Evolutionary conservation across 2,329 filamentous ascomycete species (phyloP).

Genomic region (Colletotrichum cereale): DNA sequence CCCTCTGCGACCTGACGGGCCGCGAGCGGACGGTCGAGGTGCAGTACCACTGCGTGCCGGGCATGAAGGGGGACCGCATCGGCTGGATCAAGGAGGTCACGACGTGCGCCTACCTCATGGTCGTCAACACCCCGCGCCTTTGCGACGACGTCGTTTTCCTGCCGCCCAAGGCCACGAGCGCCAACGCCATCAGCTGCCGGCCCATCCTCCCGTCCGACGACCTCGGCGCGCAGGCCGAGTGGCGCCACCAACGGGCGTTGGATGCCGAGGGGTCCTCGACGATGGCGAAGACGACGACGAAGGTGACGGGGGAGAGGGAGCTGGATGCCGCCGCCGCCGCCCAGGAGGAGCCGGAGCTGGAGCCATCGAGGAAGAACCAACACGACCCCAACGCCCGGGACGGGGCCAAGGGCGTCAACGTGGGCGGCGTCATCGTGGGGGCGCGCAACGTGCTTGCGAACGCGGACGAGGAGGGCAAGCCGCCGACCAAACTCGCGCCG

Average conservation of each 20-base stretch:
- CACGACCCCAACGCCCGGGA: slow-evolving; percentile 35
- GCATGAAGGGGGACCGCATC: slow-evolving; percentile 79
- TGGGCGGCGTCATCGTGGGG: slow-evolving; percentile 68
- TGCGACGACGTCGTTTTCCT: slow-evolving; percentile 90
- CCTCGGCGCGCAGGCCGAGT: slow-evolving; percentile 47
- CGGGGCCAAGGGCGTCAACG: slow-evolving; percentile 50
- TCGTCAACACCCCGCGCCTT: slow-evolving; percentile 88
- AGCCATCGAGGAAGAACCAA: slow-evolving; percentile 7
- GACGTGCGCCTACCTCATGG: slow-evolving; percentile 93
- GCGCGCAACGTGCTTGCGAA: slow-evolving; percentile 62
- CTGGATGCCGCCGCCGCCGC: slow-evolving; percentile 1
- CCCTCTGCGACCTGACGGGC: slow-evolving; percentile 87
- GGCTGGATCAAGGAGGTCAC: slow-evolving; percentile 93
- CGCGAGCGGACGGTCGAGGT: slow-evolving; percentile 87
- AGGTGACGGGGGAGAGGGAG: slow-evolving; percentile 47
- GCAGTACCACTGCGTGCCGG: slow-evolving; percentile 83
- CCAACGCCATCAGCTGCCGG: slow-evolving; percentile 82
- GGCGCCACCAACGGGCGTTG: slow-evolving; percentile 52
- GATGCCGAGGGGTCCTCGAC: slow-evolving; percentile 51
- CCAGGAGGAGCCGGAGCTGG: slow-evolving; percentile 4
- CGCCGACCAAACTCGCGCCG: slow-evolving; percentile 58
- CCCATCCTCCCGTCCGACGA: slow-evolving; percentile 73
- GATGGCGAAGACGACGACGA: background rate
- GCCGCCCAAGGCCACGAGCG: slow-evolving; percentile 81
- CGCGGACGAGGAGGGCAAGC: slow-evolving; percentile 61